Base-by-base conservation (phyloP, 1,284 basidiomycete species). In the Ceratobasidium sp. region DNA sequence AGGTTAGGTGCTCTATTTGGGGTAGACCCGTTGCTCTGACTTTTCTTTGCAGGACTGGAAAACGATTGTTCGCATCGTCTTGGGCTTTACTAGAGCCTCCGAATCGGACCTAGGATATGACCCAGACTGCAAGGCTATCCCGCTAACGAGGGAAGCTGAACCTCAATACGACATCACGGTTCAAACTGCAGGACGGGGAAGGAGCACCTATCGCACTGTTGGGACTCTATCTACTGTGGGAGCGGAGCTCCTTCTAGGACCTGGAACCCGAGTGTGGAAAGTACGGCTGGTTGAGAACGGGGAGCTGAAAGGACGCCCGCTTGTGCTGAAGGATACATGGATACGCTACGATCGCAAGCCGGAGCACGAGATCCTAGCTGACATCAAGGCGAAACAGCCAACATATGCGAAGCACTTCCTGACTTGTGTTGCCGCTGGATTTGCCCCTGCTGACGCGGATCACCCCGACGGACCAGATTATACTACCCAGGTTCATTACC, bases 191-290 rank as follows among this genome's bases (percentile, higher is more conserved):
- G 19, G n/a, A 22, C 14, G 41, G 2, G 22, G 31, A 44, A 17
- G n/a, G n/a, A n/a, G 5, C 2, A 51, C 47, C 27, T 71, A 71
- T n/a, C 54, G 66, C 53, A 57, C 53, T 3, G 19, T 50, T 15
- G 11, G 27, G 6, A 50, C 54, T 19, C 33, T 57, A 24, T 33
- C 54, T 9, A 44, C 57, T 4, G 5, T 57, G 9, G 66, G 54
- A 17, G 54, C 53, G 7, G n/a, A 45, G 14, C 44, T 22, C n/a
- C n/a, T 59, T 9, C 41, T 31, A 9, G 66, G 66, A 11, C 53
- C 44, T 19, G 66, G 66, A 8, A 71, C 66, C 29, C 53, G 66
- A 1, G 66, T 71, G 2, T 71, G 66, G 53, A 47, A 48, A 24
- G 66, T 54, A 7, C 66, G 24, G 7, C 47, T 57, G 44, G 33